Evolutionary conservation across 352 stramenopile species (phyloP).

Genomic region (Phytophthora agathidicida): DNA sequence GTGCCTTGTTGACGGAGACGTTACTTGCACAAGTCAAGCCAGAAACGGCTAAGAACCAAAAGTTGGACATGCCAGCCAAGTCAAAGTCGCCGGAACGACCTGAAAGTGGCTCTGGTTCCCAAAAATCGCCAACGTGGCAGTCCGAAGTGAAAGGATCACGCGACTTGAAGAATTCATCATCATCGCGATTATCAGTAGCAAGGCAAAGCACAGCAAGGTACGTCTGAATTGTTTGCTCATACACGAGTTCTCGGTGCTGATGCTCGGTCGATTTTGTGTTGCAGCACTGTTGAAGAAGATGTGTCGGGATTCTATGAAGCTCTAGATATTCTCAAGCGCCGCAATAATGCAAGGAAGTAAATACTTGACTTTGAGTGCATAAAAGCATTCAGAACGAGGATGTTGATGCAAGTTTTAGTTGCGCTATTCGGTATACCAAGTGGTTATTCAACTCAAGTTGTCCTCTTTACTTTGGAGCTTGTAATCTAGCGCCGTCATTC

Average conservation of each 20-base stretch:
- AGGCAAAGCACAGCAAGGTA: conserved; percentile 47
- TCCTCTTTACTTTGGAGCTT: too few relatives aligned
- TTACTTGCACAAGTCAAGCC: conserved; percentile 52
- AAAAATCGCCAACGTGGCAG: conserved; percentile 5
- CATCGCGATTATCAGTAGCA: conserved; percentile 12
- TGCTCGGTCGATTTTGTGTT: conserved; percentile 11
- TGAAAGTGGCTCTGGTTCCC: conserved; percentile 11
- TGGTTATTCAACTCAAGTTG: too few relatives aligned
- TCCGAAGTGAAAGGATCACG: conserved; percentile 7
- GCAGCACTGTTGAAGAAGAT: conserved; percentile 70
- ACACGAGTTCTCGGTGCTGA: too few relatives aligned
- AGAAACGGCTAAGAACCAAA: conserved; percentile 11
- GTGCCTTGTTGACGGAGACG: conserved; percentile 53
- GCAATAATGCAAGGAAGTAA: conserved; percentile 42
- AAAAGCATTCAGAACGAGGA: too few relatives aligned
- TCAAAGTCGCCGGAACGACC: conserved; percentile 37
- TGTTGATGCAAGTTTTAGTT: too few relatives aligned
- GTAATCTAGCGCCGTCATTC: too few relatives aligned
- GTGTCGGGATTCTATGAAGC: conserved; percentile 82
- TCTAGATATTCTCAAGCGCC: conserved; percentile 75
- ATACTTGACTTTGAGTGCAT: too few relatives aligned
- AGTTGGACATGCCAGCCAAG: conserved; percentile 10
- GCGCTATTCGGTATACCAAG: conserved; percentile 16
- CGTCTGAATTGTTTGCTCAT: not conserved
- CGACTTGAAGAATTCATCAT: conserved; percentile 8